Evolutionary conservation across 352 stramenopile species (phyloP).

Genomic region (Sclerospora graminicola): DNA sequence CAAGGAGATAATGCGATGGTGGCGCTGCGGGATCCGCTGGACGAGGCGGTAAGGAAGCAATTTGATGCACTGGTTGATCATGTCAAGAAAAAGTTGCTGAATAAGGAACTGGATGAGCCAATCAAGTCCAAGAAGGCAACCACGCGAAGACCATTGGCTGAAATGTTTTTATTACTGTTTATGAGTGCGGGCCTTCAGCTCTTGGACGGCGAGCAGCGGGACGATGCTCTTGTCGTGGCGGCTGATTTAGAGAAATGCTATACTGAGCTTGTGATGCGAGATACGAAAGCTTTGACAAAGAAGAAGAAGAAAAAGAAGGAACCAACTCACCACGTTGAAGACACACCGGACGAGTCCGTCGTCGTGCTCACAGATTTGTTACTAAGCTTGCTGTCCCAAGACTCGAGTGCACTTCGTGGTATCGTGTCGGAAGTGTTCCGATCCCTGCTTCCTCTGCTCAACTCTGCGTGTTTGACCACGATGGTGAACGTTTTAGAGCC

Average conservation of each 20-base stretch:
- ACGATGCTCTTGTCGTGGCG: slow-evolving; percentile 41
- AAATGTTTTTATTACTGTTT: slow-evolving; percentile 65
- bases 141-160: slow-evolving; percentile 27
- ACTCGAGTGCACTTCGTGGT: slow-evolving; percentile 76
- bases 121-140: slow-evolving; percentile 12
- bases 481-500: slow-evolving; percentile 62
- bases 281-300: slow-evolving; percentile 15
- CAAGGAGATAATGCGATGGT: slow-evolving; percentile 11
- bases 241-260: slow-evolving; percentile 68
- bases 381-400: slow-evolving; percentile 69
- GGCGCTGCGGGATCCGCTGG: slow-evolving; percentile 31
- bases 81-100: slow-evolving; percentile 27
- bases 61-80: slow-evolving; percentile 13
- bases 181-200: slow-evolving; percentile 69
- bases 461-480: slow-evolving; percentile 44
- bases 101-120: slow-evolving; percentile 20
- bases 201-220: slow-evolving; percentile 51
- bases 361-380: slow-evolving; percentile 78
- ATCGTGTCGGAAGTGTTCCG: slow-evolving; percentile 79
- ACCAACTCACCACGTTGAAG: slow-evolving; percentile 7
- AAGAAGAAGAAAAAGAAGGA: slow-evolving; percentile 30
- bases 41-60: slow-evolving; percentile 18
- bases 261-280: slow-evolving; percentile 29
- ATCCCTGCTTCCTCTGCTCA: slow-evolving; percentile 58
- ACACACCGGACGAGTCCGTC: slow-evolving; percentile 34